Evolutionary conservation across 176 grass and related monocot species (phyloP).

Genomic region (Carex cristatella): DNA sequence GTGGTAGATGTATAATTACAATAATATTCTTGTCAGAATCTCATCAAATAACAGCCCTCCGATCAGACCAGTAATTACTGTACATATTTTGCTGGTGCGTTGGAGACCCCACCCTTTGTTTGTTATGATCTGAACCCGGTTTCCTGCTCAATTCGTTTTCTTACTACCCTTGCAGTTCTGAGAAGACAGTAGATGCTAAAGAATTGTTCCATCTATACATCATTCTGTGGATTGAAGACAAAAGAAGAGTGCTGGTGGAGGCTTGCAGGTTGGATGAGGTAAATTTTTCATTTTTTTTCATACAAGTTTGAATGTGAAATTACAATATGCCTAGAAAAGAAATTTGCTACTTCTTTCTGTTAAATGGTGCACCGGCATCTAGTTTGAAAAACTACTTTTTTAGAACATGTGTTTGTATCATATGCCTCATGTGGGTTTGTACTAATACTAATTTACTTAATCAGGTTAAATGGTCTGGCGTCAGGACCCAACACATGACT

Average conservation of each 20-base stretch:
- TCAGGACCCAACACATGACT: constrained; percentile 87
- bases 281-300: constrained; percentile 13
- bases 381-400: not conserved
- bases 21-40: not conserved
- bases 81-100: not conserved
- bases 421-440: not conserved
- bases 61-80: not conserved
- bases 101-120: not conserved
- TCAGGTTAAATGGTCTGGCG: constrained; percentile 98
- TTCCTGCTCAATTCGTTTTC: constrained; percentile 12
- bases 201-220: constrained; percentile 97
- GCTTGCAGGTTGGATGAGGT: constrained; percentile 94
- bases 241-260: constrained; percentile 67
- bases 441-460: constrained; percentile 12
- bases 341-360: not conserved
- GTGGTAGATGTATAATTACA: too few relatives aligned
- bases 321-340: not conserved
- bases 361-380: not conserved
- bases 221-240: constrained; percentile 97
- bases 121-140: not conserved
- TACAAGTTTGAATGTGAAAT: not conserved
- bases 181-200: constrained; percentile 97
- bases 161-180: constrained; percentile 31
- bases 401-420: not conserved
- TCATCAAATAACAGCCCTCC: not conserved